These are phyloP conservation scores for Antitrichia curtipendula DNA, from an alignment of 225 moss, liverwort and hornwort genomes.

Conservation along the genomic window DNA sequence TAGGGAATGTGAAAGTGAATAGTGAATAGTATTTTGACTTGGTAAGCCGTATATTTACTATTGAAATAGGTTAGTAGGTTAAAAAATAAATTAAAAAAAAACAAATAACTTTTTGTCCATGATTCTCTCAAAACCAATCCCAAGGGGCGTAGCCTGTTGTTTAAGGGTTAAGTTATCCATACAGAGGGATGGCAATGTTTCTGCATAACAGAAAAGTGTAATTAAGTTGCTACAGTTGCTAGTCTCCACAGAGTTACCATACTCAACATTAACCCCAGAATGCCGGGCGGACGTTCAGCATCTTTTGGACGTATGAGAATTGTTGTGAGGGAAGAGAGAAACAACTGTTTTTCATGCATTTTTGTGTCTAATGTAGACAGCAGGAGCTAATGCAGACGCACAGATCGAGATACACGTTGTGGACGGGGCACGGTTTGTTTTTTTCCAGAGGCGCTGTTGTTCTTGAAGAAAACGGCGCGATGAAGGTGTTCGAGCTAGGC, in stretches of 20 bases:
- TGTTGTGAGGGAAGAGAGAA: background rate
- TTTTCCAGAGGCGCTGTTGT: background rate
- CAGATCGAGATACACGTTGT: background rate
- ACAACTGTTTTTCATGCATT: background rate
- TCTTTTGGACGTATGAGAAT: background rate
- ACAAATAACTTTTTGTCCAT: too few relatives aligned
- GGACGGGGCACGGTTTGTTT: background rate
- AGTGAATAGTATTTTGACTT: background rate
- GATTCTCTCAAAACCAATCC: background rate
- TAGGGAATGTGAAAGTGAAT: background rate
- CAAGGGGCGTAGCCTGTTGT: background rate
- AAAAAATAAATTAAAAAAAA: background rate
- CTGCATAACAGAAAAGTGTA: background rate
- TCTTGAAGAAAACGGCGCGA: background rate
- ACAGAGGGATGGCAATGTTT: background rate
- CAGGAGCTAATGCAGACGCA: background rate
- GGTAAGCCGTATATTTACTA: too few relatives aligned
- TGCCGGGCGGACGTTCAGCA: too few relatives aligned
- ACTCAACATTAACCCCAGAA: background rate
- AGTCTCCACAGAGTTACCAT: too few relatives aligned
- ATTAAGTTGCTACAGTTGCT: background rate
- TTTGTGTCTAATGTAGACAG: background rate
- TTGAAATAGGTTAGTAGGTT: rapidly evolving
- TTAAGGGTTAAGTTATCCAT: background rate
- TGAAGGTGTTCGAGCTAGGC: background rate